These are phyloP conservation scores for Bipolaris cookei DNA, from an alignment of 2,329 filamentous ascomycete genomes.

Conservation along the genomic window DNA sequence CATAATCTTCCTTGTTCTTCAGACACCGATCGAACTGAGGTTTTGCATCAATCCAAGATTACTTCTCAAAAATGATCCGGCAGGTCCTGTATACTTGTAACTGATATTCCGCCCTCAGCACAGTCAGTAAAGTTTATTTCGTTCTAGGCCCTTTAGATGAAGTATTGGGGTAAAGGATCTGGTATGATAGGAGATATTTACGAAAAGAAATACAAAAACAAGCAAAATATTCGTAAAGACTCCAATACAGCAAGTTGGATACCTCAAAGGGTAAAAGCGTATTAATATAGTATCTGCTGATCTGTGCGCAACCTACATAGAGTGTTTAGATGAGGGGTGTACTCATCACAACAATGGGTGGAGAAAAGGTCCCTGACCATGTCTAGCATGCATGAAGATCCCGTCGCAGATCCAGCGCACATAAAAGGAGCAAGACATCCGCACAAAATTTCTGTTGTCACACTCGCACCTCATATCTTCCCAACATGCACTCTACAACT, in stretches of 20 bases:
- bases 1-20: not conserved
- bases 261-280: not conserved
- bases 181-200: too few relatives aligned
- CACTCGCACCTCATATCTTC: not conserved
- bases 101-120: not conserved
- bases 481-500: constrained; percentile 17
- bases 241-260: not conserved
- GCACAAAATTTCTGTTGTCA: not conserved
- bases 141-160: not conserved
- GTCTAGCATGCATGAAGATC: not conserved
- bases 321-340: not conserved
- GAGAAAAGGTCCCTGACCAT: not conserved
- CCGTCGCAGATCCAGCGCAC: not conserved
- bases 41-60: too few relatives aligned
- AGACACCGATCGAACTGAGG: not conserved
- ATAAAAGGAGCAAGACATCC: constrained; percentile 2
- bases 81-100: too few relatives aligned
- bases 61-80: not conserved
- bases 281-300: not conserved
- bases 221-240: not conserved
- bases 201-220: not conserved
- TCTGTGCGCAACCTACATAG: not conserved
- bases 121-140: not conserved
- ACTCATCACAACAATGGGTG: not conserved
- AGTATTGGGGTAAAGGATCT: not conserved